Conservation (phyloP, 345 rosid genomes). For the Jatropha curcas region DNA sequence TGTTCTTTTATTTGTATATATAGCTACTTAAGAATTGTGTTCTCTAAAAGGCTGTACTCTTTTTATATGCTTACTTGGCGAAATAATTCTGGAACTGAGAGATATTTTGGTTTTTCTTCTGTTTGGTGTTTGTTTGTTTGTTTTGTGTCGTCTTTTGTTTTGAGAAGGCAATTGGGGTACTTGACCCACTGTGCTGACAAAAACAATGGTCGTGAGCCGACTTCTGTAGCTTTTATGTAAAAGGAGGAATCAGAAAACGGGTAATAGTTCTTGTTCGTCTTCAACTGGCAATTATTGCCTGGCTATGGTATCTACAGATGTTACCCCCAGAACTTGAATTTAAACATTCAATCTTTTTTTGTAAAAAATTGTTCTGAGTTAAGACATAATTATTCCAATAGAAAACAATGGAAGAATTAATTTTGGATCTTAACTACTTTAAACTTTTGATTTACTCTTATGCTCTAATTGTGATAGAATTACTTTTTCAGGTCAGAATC, state of each 20-base stretch:
- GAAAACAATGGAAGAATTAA: constrained; percentile 7
- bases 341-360: constrained; percentile 28
- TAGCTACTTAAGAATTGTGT: constrained; percentile 37
- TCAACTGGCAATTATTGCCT: constrained; percentile 82
- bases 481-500: constrained; percentile 68
- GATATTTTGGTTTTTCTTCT: constrained; percentile 63
- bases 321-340: constrained; percentile 40
- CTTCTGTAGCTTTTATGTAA: constrained; percentile 91
- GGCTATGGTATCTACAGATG: constrained; percentile 67
- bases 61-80: constrained; percentile 49
- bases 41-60: constrained; percentile 42
- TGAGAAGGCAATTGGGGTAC: constrained; percentile 94
- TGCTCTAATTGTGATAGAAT: constrained; percentile 22
- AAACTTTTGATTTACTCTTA: constrained; percentile 7
- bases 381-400: constrained; percentile 13
- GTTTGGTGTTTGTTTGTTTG: constrained; percentile 82
- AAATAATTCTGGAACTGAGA: constrained; percentile 87
- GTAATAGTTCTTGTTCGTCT: constrained; percentile 93
- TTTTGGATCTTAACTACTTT: constrained; percentile 11
- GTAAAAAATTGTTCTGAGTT: constrained; percentile 24
- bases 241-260: constrained; percentile 82
- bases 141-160: constrained; percentile 65
- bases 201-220: constrained; percentile 80
- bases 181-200: constrained; percentile 75
- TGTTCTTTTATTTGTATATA: constrained; percentile 30